Base-by-base conservation (phyloP, 208 protist species). In the Giardia muris region DNA sequence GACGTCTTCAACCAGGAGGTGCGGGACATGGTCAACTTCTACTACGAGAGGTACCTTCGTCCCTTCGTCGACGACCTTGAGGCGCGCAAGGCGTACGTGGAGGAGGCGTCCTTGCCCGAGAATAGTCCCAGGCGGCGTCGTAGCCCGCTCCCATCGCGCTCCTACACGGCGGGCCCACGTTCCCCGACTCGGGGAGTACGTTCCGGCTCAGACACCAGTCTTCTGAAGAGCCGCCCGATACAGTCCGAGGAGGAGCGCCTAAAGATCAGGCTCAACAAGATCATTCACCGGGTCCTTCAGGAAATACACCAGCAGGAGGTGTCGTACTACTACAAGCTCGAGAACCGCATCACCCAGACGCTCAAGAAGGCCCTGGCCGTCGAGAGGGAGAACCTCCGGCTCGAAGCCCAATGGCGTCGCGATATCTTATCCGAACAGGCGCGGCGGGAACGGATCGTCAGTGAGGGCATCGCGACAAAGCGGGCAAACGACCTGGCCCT, bases 301-400 rank as follows among this genome's bases (percentile, higher is more conserved):
- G 57, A 76, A 30, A 76, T 76, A 76, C 57, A 76, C 30, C 57
- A 76, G 57, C 57, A 76, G 30, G 57, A 76, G 30, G 57, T 76
- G 19, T 76, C 57, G 30, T 76, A 76, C 57, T 76, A 76, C 57
- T 76, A 76, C 57, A 76, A 76, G 57, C 57, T 76, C 57, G 57
- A 76, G 57, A 30, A 30, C 57, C 57, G 57, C 57, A 76, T 76
- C 10, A 30, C 57, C 30, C 57, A 76, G 30, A 76, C 57, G 19
- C 57, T 76, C 10, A 76, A 76, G 57, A 76, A 30, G 30, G 57
- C 57, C 19, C 57, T 76, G 10, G 57, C 57, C 30, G 57, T 76
- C 57, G 57, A 76, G 57, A 10, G 57, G 57, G 57, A 76, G 30
- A 76, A 76, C 57, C 57, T 76, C 57, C 57, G 57, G 57, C 57